A percentile compares a stretch with the other conserved stretches of the same genome.
Conservation (phyloP, 2,329 filamentous ascomycete genomes). For the Neofusicoccum sp. region DNA sequence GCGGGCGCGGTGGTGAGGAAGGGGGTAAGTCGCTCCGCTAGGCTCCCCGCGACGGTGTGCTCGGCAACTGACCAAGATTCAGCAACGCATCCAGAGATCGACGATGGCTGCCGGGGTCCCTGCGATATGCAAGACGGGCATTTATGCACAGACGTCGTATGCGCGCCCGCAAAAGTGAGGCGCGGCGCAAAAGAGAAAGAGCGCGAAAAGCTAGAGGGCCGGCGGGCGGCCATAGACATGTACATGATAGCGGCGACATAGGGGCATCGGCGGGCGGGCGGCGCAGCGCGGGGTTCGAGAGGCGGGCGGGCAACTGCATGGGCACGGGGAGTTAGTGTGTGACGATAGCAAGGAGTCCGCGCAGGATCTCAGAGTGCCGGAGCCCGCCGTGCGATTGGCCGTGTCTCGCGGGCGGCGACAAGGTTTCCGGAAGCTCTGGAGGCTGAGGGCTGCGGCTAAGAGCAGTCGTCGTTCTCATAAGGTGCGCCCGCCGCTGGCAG, state of each 20-base stretch:
- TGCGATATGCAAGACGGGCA: constrained; percentile 25
- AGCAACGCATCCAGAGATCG: constrained; percentile 49
- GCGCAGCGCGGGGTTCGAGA: not conserved
- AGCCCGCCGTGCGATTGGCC: not conserved
- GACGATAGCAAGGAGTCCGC: not conserved
- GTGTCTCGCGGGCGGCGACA: not conserved
- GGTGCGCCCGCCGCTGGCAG: constrained; percentile 1
- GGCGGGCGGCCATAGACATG: not conserved
- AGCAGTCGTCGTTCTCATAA: constrained; percentile 7
- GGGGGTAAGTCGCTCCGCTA: constrained; percentile 1
- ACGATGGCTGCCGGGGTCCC: constrained; percentile 53
- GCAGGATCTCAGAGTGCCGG: too few species aligned
- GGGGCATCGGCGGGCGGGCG: not conserved
- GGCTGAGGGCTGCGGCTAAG: not conserved
- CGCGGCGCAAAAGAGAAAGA: not conserved
- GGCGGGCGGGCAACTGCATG: not conserved
- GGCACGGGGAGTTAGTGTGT: not conserved
- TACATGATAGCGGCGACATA: too few species aligned
- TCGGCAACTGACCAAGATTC: constrained; percentile 21
- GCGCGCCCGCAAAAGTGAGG: not conserved
- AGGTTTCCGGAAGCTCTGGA: constrained; percentile 3
- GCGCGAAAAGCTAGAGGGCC: not conserved
- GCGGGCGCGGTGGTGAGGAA: constrained; percentile 55
- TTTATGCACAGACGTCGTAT: not conserved
- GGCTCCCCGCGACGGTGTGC: not conserved